These are phyloP conservation scores for Sclerotinia sclerotiorum DNA, from an alignment of 2,329 filamentous ascomycete species.

Conservation along the genomic window DNA sequence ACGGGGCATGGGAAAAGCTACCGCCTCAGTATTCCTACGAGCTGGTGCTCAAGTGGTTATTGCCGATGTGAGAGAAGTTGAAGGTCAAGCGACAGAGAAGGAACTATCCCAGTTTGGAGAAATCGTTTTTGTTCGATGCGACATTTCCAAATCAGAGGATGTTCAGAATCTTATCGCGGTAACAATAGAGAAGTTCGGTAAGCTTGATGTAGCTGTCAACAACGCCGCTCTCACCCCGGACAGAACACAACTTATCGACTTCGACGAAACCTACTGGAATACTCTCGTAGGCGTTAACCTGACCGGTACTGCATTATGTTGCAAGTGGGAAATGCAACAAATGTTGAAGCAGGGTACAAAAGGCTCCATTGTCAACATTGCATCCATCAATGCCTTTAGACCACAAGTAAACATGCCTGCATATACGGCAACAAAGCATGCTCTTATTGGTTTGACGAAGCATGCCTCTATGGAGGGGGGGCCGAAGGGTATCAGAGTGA, in stretches of 20 bases:
- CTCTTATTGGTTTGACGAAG: slow-evolving; percentile 47
- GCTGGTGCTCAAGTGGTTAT: slow-evolving; percentile 21
- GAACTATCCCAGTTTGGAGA: slow-evolving; percentile 18
- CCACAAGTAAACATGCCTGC: slow-evolving; percentile 29
- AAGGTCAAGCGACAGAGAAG: slow-evolving; percentile 8
- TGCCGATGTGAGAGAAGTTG: slow-evolving; percentile 10
- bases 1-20: slow-evolving; percentile 42
- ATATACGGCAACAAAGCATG: slow-evolving; percentile 44
- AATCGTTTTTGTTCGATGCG: slow-evolving; percentile 13
- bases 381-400: slow-evolving; percentile 17
- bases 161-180: slow-evolving; percentile 17
- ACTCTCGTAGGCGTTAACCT: slow-evolving; percentile 19
- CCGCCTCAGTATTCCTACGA: slow-evolving; percentile 13
- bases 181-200: slow-evolving; percentile 49
- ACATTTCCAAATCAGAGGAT: slow-evolving; percentile 19
- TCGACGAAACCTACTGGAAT: slow-evolving; percentile 20
- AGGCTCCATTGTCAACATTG: slow-evolving; percentile 22
- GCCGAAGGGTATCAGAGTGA: slow-evolving; percentile 41
- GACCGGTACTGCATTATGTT: slow-evolving; percentile 21
- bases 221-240: slow-evolving; percentile 44
- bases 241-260: slow-evolving; percentile 11
- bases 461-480: slow-evolving; percentile 42
- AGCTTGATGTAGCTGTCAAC: slow-evolving; percentile 55
- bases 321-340: slow-evolving; percentile 21
- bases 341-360: slow-evolving; percentile 20